A percentile compares a stretch with the other conserved stretches of the same genome.
Conservation (phyloP, 73 alveolate genomes). For the Symbiodinium pilosum region DNA sequence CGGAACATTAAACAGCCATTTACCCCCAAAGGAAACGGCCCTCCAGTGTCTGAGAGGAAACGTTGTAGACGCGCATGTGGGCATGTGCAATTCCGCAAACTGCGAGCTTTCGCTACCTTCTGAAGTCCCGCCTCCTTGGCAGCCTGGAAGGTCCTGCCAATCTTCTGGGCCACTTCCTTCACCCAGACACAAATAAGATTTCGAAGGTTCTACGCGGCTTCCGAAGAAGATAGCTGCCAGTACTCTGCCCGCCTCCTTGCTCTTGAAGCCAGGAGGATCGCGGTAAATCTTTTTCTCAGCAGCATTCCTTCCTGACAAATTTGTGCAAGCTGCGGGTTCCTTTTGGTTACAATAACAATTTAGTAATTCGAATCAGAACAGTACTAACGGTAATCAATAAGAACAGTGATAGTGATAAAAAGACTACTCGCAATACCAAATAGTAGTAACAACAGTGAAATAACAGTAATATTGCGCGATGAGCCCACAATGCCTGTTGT, state of each 20-base stretch:
- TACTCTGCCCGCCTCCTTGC: conserved; percentile 45
- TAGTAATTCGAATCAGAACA: no score
- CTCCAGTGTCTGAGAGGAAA: no score
- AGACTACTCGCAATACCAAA: no score
- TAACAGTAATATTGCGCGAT: no score
- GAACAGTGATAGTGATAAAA: no score
- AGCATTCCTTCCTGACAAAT: conserved; percentile 72
- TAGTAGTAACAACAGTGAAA: no score
- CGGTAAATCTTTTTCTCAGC: conserved; percentile 86
- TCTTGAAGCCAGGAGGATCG: conserved; percentile 88
- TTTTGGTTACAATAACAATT: background rate
- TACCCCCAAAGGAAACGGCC: no score
- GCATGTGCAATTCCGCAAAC: no score
- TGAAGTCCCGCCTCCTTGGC: conserved; percentile 60
- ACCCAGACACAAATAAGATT: background rate
- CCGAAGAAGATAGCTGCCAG: background rate
- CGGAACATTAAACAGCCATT: no score
- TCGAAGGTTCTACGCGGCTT: background rate
- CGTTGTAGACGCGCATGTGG: no score
- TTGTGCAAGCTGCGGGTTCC: background rate
- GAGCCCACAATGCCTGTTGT: conserved; percentile 53
- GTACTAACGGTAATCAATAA: no score
- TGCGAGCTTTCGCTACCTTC: no score
- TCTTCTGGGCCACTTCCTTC: conserved; percentile 90
- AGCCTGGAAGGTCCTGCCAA: conserved; percentile 91